Evolutionary conservation across 345 rosid species (phyloP), one percentile per base, ranked within the genome.

Genomic region (Gossypium anomalum): DNA sequence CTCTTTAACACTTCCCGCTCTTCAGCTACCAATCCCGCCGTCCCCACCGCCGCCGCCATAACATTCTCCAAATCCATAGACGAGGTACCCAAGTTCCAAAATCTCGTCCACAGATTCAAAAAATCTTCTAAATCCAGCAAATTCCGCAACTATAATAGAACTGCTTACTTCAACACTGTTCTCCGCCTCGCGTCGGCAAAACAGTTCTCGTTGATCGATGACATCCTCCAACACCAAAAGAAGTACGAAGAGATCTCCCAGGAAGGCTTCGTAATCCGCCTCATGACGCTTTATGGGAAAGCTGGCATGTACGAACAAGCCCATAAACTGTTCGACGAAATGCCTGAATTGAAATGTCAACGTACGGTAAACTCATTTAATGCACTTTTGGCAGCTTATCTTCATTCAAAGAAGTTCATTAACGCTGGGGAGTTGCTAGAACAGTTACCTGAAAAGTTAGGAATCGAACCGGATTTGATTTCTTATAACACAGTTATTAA

Each of bases 271-370:
- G 81, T 84, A 0, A 79, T 82, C 38, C 86, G 88, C 16, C 57
- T 91, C 5, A 83, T 93, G 14, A 20, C 53, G 3, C 71, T 89
- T 0, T 90, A 89, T 49, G 97, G 95, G 0, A 78, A 79, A 20
- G 80, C 85, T 0, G 92, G 89, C 45, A 90, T 93, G 97, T 81
- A 80, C n/a, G 88, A 89, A 15, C 70, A 85, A 56, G 96, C 97
- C 0, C 84, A 82, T 77, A 88, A 86, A 74, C 34, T 91, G 95
- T 91, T 91, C 86, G 92, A 93, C 23, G 93, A 93, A 87, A 89
- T 91, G 95, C 95, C 91, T 8, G 76, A 81, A 49, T 52, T 88
- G 15, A 86, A 81, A 22, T 87, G 94, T 64, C 79, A 78, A 2
- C 89, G 87, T 12, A 88, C 97, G 2, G 84, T 77, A 20, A 78